Evolutionary conservation across 2,329 filamentous ascomycete genomes (phyloP).

Genomic region (Bipolaris bicolor): DNA sequence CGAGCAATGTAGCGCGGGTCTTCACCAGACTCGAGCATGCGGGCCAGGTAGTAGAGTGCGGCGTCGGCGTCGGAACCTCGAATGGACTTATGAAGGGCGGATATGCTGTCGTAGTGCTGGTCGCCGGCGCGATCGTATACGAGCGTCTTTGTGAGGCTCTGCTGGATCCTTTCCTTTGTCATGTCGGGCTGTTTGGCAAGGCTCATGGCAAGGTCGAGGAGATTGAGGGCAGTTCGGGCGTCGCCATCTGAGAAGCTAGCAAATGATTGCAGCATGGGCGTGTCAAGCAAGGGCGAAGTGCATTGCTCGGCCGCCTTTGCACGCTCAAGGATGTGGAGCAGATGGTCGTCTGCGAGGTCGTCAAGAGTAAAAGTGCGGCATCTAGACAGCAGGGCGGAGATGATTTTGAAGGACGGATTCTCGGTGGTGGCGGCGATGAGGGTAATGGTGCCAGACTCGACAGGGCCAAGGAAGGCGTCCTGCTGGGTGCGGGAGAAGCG

Average conservation of each 20-base stretch:
- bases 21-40: conserved; percentile 95
- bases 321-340: conserved; percentile 75
- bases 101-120: conserved; percentile 97
- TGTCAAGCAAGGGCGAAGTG: conserved; percentile 69
- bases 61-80: conserved; percentile 87
- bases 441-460: conserved; percentile 88
- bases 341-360: conserved; percentile 73
- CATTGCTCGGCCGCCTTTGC: conserved; percentile 68
- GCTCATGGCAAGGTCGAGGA: conserved; percentile 86
- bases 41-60: conserved; percentile 88
- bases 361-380: conserved; percentile 89
- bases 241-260: conserved; percentile 90
- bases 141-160: conserved; percentile 84
- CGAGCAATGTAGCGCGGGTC: conserved; percentile 92
- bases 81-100: conserved; percentile 94
- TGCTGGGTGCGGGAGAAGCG: conserved; percentile 91
- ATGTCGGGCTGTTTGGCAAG: conserved; percentile 69
- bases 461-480: conserved; percentile 90
- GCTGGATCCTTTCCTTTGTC: conserved; percentile 79
- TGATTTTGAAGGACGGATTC: conserved; percentile 93
- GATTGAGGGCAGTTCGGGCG: conserved; percentile 88
- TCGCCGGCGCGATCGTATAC: conserved; percentile 96
- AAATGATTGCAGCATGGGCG: conserved; percentile 79
- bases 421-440: conserved; percentile 96
- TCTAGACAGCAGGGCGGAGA: conserved; percentile 82